Evolutionary conservation across 495 filamentous ascomycete species (phyloP).

Genomic region (Podospora sp.): DNA sequence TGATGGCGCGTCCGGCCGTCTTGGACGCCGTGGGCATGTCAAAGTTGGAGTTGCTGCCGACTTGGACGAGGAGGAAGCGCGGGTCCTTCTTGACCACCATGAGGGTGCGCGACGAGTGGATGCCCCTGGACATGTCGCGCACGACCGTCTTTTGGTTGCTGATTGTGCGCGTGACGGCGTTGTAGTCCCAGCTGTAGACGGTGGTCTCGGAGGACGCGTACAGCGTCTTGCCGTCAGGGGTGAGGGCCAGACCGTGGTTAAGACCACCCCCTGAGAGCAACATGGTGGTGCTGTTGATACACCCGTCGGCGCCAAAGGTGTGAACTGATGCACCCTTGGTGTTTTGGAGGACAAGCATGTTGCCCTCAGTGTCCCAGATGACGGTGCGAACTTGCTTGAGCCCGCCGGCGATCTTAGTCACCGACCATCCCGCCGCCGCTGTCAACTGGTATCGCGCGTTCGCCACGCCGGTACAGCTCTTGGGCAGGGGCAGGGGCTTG

Average conservation of each 20-base stretch:
- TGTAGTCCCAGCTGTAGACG: slow-evolving; percentile 63
- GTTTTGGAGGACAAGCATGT: slow-evolving; percentile 61
- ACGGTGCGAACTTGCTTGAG: slow-evolving; percentile 60
- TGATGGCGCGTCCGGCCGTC: slow-evolving; percentile 57
- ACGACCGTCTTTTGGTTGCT: slow-evolving; percentile 53
- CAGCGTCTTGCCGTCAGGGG: slow-evolving; percentile 61
- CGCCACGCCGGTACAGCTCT: slow-evolving; percentile 38
- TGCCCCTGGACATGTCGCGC: slow-evolving; percentile 57
- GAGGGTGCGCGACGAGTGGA: slow-evolving; percentile 64
- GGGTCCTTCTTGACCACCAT: slow-evolving; percentile 56
- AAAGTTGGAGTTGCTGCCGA: slow-evolving; percentile 63
- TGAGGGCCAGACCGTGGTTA: slow-evolving; percentile 70
- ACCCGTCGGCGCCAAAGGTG: slow-evolving; percentile 54
- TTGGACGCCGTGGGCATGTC: slow-evolving; percentile 53
- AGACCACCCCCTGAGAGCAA: slow-evolving; percentile 47
- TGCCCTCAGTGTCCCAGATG: slow-evolving; percentile 61
- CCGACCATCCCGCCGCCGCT: slow-evolving; percentile 56
- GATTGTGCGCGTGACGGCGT: slow-evolving; percentile 47
- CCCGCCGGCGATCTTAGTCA: slow-evolving; percentile 49
- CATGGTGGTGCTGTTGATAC: slow-evolving; percentile 42
- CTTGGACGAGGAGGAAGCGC: slow-evolving; percentile 57
- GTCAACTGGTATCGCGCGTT: slow-evolving; percentile 31
- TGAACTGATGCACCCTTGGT: slow-evolving; percentile 57
- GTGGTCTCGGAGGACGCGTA: slow-evolving; percentile 63
- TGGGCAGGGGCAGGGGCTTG: slow-evolving; percentile 34